These are phyloP conservation scores for Wallemia hederae DNA, from an alignment of 1,284 basidiomycete genomes.

Conservation along the genomic window DNA sequence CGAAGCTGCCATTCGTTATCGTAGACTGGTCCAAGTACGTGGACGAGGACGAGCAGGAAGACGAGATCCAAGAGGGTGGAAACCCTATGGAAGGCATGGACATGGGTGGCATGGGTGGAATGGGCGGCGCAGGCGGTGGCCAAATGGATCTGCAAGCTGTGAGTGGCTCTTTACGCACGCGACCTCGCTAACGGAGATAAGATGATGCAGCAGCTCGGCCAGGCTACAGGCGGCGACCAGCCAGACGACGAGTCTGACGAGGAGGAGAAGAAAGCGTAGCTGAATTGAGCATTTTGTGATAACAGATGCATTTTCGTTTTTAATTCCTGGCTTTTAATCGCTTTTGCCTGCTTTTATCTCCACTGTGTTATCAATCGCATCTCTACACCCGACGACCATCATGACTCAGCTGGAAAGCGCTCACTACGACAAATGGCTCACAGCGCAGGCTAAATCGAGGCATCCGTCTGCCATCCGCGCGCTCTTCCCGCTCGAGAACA, in stretches of 20 bases:
- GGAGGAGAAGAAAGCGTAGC: not conserved
- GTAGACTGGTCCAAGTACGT: constrained; percentile 81
- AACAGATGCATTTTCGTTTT: no score
- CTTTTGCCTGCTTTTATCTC: not conserved
- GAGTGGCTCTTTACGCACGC: not conserved
- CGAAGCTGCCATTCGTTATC: constrained; percentile 48
- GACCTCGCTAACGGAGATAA: not conserved
- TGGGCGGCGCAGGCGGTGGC: constrained; percentile 22
- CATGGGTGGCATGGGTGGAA: constrained; percentile 19
- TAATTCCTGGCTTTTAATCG: no score
- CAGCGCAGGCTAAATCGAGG: not conserved
- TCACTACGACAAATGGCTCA: not conserved
- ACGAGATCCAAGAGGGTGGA: constrained; percentile 17
- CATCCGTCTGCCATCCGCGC: not conserved
- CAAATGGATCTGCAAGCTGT: constrained; percentile 2
- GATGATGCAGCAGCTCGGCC: not conserved
- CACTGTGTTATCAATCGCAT: no score
- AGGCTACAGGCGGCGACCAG: not conserved
- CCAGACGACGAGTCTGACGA: not conserved
- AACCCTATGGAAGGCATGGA: constrained; percentile 4
- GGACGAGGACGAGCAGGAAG: constrained; percentile 82
- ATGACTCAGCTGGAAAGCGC: not conserved
- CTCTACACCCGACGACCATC: no score
- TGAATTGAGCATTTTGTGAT: not conserved
- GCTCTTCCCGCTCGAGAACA: not conserved